Base-by-base conservation (phyloP, 495 filamentous ascomycete species). In the Podospora comata region DNA sequence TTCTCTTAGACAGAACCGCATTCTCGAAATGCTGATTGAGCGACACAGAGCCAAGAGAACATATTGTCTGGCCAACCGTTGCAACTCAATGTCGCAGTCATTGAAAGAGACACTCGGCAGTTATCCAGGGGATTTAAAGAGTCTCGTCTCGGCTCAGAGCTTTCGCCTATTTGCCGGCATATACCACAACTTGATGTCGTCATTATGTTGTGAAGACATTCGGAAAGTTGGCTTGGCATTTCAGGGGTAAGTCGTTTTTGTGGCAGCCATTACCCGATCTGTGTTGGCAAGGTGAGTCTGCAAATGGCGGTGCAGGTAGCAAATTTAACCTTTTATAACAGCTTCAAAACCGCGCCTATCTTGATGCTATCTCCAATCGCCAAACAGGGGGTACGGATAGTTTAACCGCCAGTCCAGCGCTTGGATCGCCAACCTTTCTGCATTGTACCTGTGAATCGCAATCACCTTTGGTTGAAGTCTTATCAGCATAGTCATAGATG, bases 151-250 rank as follows among this genome's bases (percentile, higher is more conserved):
- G 59, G 59, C 59, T 28, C 27, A 26, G 18, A 9, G 13, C 7
- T 16, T 18, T 61, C 59, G 59, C 59, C 19, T 61, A 61, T 30
- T 32, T 61, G 23, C 59, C 27, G 59, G 59, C 59, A 61, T 28
- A 61, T 28, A 18, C 27, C 26, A 27, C 59, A 61, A 18, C 59
- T 26, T 32, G 23, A 15, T 61, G 27, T 58, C 18, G 56, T 58
- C 56, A 58, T 58, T 20, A 20, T 58, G n/a, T 27, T 58, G 23
- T 20, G 56, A n/a, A 58, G 18, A 58, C n/a, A 58, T 7, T 20
- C 18, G 55, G 18, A 5, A 58, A 11, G 39, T 58, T 4, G 20
- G 56, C 56, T 58, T 58, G 56, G 56, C 56, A 20, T 56, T 58
- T 58, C 56, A 58, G 56, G 56, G 56, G 56, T 20, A 58, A 27